These are phyloP conservation scores for Crithidia sp. DNA, from an alignment of 208 protist species.

Conservation along the genomic window DNA sequence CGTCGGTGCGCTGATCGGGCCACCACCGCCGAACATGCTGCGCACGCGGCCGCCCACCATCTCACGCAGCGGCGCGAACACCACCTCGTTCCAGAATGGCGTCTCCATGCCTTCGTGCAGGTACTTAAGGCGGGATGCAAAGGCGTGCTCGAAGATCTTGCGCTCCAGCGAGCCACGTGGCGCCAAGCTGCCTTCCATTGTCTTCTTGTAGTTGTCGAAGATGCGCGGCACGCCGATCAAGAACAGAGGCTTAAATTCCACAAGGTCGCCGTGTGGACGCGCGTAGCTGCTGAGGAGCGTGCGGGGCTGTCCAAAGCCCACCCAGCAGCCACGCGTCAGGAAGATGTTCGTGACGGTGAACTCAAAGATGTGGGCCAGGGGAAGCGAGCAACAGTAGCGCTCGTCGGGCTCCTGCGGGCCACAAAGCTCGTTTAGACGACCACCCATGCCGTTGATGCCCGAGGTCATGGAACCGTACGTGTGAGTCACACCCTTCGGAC, in stretches of 20 bases:
- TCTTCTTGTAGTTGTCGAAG: constrained; percentile 90
- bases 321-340: constrained; percentile 59
- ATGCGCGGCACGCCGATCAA: constrained; percentile 88
- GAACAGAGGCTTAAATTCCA: constrained; percentile 78
- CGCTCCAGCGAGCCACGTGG: constrained; percentile 69
- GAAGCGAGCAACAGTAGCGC: constrained; percentile 85
- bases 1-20: constrained; percentile 68
- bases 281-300: constrained; percentile 77
- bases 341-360: constrained; percentile 78
- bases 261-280: constrained; percentile 75
- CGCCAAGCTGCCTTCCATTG: constrained; percentile 67
- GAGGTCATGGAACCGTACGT: constrained; percentile 65
- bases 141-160: constrained; percentile 74
- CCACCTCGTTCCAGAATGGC: constrained; percentile 82
- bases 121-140: constrained; percentile 54
- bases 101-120: constrained; percentile 73
- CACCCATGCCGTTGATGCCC: constrained; percentile 52
- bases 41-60: constrained; percentile 75
- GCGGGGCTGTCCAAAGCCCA: constrained; percentile 82
- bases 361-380: constrained; percentile 94
- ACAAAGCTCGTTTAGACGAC: constrained; percentile 36
- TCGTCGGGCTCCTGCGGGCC: constrained; percentile 57
- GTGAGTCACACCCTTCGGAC: constrained; percentile 90
- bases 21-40: constrained; percentile 82
- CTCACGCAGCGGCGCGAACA: constrained; percentile 72